Evolutionary conservation across 768 basidiomycete genomes (phyloP), one percentile per base, ranked within the genome.

Genomic region (Mycena galopus): DNA sequence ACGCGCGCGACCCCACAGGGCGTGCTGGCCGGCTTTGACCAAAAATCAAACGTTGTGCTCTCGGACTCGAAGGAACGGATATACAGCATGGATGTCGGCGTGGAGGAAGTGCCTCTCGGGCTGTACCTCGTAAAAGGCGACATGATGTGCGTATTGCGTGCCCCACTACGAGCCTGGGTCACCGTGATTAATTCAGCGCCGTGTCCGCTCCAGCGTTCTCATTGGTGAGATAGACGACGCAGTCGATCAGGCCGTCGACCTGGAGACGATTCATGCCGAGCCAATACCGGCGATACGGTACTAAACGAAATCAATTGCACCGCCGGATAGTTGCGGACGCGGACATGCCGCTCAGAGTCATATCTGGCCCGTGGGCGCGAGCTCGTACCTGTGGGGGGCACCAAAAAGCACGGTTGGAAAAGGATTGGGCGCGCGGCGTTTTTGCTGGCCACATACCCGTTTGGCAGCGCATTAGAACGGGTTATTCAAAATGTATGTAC

Each of bases 71-170:
- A 93, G 79, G 98, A 99, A 81, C 92, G 97, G 76, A 92, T 98
- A 37, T 99, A 94, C 81, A 94, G 93, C 78, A 83, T 89, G 64
- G 98, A 99, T 19, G 94, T 95, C 77, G 94, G 94, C 47, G 96
- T 98, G 30, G 95, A 98, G 82, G 96, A 98, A 86, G 91, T 96
- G 12, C 94, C 96, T 0, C 86, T 99, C 29, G 98, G 98, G 0
- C 86, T 99, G 55, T 99, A 99, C 82, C 92, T 99, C 78, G 96
- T 99, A 79, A 96, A 98, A 78, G 98, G 98, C 3, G 98, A 99
- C 80, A 96, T 96, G 88, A 96, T 97, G 98, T 98, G 78, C 82
- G 96, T 90, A 53, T 55, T 98, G 78, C 82, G 96, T 90, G 51
- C 56, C 44, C 25, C 59, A 33, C 19, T 50, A 14, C 25, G 51